phyloP scores from a whole-genome alignment of 2,329 filamentous ascomycete genomes.

The Talaromyces piceae region DNA sequence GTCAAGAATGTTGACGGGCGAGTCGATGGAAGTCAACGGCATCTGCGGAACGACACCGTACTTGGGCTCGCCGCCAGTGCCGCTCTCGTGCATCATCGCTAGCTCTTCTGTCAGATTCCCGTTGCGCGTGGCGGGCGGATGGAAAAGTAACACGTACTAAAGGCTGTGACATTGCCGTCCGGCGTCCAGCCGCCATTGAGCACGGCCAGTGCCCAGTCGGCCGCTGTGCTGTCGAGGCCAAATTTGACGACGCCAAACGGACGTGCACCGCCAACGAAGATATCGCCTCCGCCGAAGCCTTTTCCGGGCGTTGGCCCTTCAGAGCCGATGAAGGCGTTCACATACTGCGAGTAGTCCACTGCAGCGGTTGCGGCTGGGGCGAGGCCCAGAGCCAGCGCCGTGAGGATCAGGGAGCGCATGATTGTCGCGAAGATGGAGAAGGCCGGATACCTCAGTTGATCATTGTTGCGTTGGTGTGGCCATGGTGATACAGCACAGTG shows the following conservation, averaged over 20 bases:
- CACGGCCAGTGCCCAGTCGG: constrained; percentile 28
- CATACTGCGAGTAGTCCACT: constrained; percentile 29
- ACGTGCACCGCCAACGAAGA: constrained; percentile 38
- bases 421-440: no score
- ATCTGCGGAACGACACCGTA: constrained; percentile 32
- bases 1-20: constrained; percentile 32
- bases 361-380: constrained; percentile 2
- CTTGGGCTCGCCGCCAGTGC: constrained; percentile 38
- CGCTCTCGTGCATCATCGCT: constrained; percentile 42
- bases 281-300: constrained; percentile 34
- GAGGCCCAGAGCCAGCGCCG: background rate
- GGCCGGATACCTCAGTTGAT: background rate
- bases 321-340: constrained; percentile 42
- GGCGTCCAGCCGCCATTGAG: constrained; percentile 39
- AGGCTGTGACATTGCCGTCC: constrained; percentile 45
- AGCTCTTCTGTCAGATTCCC: background rate
- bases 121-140: no score
- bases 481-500: background rate
- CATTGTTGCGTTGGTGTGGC: background rate
- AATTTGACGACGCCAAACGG: constrained; percentile 40
- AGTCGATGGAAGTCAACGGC: constrained; percentile 30
- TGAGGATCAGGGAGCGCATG: background rate
- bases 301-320: constrained; percentile 38
- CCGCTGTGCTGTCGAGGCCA: constrained; percentile 33
- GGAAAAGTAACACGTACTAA: constrained; percentile 21